A percentile compares a stretch with the other conserved stretches of the same genome.
These are phyloP conservation scores for Phytophthora citricola DNA, from an alignment of 352 stramenopile genomes.

Conservation along the genomic window DNA sequence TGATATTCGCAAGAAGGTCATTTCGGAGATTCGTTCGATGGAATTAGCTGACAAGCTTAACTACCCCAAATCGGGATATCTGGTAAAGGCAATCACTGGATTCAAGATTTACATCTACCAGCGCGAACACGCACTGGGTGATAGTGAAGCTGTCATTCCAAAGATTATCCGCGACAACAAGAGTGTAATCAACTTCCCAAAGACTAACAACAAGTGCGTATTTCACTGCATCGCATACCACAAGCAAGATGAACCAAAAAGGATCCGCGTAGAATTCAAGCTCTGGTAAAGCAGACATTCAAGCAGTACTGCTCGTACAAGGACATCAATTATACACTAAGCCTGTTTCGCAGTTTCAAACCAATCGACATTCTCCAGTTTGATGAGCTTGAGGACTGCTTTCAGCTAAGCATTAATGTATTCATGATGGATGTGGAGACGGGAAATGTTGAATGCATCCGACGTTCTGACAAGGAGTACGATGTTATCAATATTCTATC, in stretches of 20 bases:
- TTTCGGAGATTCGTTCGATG: slow-evolving; percentile 1
- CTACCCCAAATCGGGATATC: slow-evolving; percentile 9
- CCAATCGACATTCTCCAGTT: slow-evolving; percentile 13
- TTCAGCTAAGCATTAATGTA: slow-evolving; percentile 6
- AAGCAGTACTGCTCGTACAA: slow-evolving; percentile 10
- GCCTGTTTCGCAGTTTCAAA: slow-evolving; percentile 8
- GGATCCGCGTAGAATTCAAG: slow-evolving; percentile 13
- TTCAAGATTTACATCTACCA: too few species aligned
- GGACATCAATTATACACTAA: not conserved
- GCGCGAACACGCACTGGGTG: too few species aligned
- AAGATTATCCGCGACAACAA: too few species aligned
- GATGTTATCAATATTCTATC: slow-evolving; percentile 3
- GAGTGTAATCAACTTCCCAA: too few species aligned
- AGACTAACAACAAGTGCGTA: slow-evolving; percentile 23
- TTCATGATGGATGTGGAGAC: not conserved
- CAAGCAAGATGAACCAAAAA: slow-evolving; percentile 2
- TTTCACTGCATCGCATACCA: slow-evolving; percentile 11
- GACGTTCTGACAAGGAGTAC: slow-evolving; percentile 7
- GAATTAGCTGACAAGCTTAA: not conserved
- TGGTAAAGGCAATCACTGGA: slow-evolving; percentile 15
- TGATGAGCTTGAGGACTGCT: slow-evolving; percentile 12
- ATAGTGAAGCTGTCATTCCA: too few species aligned
- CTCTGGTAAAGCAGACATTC: slow-evolving; percentile 9
- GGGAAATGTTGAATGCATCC: not conserved
- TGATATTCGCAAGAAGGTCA: slow-evolving; percentile 3